Conservation (phyloP, 2,329 filamentous ascomycete genomes). For the Penicillium decumbens region DNA sequence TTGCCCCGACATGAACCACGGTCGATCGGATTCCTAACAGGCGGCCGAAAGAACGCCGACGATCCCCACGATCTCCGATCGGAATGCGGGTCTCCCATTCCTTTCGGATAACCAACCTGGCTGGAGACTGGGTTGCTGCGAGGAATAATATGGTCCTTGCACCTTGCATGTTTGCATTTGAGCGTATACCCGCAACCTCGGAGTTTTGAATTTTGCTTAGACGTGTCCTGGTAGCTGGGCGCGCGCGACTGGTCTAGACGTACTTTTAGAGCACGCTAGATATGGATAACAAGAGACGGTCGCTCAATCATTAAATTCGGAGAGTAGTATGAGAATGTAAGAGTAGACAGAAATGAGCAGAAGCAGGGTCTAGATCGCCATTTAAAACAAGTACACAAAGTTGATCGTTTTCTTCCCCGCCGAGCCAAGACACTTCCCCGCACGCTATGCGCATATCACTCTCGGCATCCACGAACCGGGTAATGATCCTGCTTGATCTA, state of each 20-base stretch:
- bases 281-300: background rate
- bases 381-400: background rate
- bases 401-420: constrained; percentile 2
- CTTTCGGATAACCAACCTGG: background rate
- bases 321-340: background rate
- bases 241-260: background rate
- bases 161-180: background rate
- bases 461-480: constrained; percentile 13
- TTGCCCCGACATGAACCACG: background rate
- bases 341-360: background rate
- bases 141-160: background rate
- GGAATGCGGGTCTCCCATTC: background rate
- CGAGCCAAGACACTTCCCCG: constrained; percentile 13
- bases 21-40: background rate
- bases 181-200: background rate
- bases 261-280: background rate
- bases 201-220: background rate
- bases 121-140: background rate
- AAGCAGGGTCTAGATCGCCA: background rate
- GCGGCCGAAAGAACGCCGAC: background rate
- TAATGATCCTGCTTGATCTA: constrained; percentile 15
- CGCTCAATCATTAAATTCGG: background rate
- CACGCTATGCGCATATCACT: constrained; percentile 6
- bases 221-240: background rate
- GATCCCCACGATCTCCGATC: background rate